phyloP scores from a whole-genome alignment of 495 filamentous ascomycete genomes.

The Penicillium lividum region DNA sequence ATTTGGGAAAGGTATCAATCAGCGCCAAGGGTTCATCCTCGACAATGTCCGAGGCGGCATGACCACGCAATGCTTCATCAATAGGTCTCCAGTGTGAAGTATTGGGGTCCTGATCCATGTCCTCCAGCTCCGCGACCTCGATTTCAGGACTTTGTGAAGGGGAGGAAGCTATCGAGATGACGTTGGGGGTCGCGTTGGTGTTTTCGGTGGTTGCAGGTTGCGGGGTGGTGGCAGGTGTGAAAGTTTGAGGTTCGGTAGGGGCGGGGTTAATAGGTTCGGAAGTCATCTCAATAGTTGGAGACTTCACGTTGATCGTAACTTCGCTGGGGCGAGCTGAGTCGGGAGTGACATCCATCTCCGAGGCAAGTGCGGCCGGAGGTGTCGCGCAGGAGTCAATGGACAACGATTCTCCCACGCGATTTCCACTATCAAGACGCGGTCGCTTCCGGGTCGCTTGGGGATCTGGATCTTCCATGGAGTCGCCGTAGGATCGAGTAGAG shows the following conservation, averaged over 20 bases:
- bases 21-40: conserved; percentile 28
- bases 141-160: conserved; percentile 54
- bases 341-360: conserved; percentile 33
- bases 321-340: conserved; percentile 45
- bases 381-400: conserved; percentile 34
- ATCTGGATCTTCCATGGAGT: conserved; percentile 59
- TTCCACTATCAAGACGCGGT: conserved; percentile 62
- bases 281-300: conserved; percentile 29
- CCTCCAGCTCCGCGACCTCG: conserved; percentile 56
- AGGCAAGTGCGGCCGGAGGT: conserved; percentile 35
- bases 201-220: conserved; percentile 17
- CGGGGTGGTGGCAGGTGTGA: conserved; percentile 1
- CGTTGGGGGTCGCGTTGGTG: conserved; percentile 28
- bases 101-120: conserved; percentile 51
- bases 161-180: conserved; percentile 52
- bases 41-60: conserved; percentile 32
- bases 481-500: conserved; percentile 35
- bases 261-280: conserved; percentile 16
- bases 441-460: conserved; percentile 60
- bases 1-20: conserved; percentile 38
- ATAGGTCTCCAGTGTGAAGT: conserved; percentile 47
- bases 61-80: conserved; percentile 37
- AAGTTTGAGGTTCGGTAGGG: conserved; percentile 7
- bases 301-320: conserved; percentile 60
- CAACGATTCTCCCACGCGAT: conserved; percentile 45